Conservation (phyloP, 441 rosid species). For the Pelargonium australe region DNA sequence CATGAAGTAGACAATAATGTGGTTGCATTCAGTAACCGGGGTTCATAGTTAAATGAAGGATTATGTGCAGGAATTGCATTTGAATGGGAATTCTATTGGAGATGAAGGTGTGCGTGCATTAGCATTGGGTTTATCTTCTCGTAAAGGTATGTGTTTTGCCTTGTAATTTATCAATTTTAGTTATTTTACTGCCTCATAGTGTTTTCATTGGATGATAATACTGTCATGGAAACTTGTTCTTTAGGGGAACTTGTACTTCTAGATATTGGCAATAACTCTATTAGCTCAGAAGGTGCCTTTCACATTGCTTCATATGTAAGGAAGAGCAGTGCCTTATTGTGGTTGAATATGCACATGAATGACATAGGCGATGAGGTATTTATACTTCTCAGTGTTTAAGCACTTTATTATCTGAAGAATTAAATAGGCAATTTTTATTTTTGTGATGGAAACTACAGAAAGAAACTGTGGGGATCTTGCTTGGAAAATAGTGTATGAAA, state of each 20-base stretch:
- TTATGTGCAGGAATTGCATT: constrained; percentile 72
- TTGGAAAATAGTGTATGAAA: background rate
- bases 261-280: constrained; percentile 90
- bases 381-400: constrained; percentile 12
- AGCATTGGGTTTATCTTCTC: constrained; percentile 74
- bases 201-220: constrained; percentile 6
- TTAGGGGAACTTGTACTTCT: constrained; percentile 71
- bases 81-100: constrained; percentile 90
- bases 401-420: background rate
- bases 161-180: constrained; percentile 10
- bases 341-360: constrained; percentile 94
- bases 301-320: constrained; percentile 75
- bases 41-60: constrained; percentile 21
- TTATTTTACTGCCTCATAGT: background rate
- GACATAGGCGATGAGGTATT: constrained; percentile 90
- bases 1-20: background rate
- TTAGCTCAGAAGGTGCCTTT: constrained; percentile 70
- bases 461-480: background rate
- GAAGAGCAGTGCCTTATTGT: constrained; percentile 80
- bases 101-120: constrained; percentile 85
- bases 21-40: constrained; percentile 6
- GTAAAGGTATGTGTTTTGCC: constrained; percentile 48
- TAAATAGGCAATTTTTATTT: background rate
- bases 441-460: background rate
- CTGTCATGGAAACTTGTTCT: constrained; percentile 24